These are phyloP conservation scores for Gaeumannomyces sp. DNA, from an alignment of 2,329 filamentous ascomycete genomes.

Conservation along the genomic window DNA sequence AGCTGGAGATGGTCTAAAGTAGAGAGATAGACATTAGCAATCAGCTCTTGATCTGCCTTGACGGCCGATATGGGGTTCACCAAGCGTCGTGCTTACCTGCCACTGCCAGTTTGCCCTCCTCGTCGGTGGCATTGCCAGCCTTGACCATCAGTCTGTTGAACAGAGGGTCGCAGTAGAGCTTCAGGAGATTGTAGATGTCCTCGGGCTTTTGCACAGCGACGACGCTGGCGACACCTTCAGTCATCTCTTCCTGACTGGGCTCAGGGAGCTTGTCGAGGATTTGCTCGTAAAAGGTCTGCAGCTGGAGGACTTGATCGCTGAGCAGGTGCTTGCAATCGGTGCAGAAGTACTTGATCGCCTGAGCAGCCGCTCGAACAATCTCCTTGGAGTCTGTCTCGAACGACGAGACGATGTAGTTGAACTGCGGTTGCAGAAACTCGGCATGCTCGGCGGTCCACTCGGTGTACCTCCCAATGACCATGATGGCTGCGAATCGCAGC, in stretches of 20 bases:
- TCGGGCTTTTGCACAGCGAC: constrained; percentile 77
- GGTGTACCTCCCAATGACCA: constrained; percentile 93
- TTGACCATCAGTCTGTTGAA: constrained; percentile 79
- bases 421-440: constrained; percentile 84
- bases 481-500: constrained; percentile 95
- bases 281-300: constrained; percentile 89
- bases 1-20: constrained; percentile 75
- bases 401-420: constrained; percentile 91
- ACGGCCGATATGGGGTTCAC: neutral
- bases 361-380: constrained; percentile 82
- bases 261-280: constrained; percentile 81
- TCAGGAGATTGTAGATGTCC: constrained; percentile 78
- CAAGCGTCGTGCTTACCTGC: constrained; percentile 53
- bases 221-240: constrained; percentile 88
- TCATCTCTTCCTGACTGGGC: constrained; percentile 89
- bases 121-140: constrained; percentile 77
- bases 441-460: constrained; percentile 96
- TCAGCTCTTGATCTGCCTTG: neutral
- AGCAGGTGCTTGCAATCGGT: constrained; percentile 87
- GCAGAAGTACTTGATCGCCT: constrained; percentile 96
- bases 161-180: constrained; percentile 88
- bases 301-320: constrained; percentile 72
- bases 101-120: constrained; percentile 77
- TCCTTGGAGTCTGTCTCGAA: constrained; percentile 87
- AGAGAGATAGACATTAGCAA: constrained; percentile 16